A percentile compares a stretch with the other conserved stretches of the same genome.
phyloP scores from a whole-genome alignment of 2,329 filamentous ascomycete species.

The Didymella arachidicola region DNA sequence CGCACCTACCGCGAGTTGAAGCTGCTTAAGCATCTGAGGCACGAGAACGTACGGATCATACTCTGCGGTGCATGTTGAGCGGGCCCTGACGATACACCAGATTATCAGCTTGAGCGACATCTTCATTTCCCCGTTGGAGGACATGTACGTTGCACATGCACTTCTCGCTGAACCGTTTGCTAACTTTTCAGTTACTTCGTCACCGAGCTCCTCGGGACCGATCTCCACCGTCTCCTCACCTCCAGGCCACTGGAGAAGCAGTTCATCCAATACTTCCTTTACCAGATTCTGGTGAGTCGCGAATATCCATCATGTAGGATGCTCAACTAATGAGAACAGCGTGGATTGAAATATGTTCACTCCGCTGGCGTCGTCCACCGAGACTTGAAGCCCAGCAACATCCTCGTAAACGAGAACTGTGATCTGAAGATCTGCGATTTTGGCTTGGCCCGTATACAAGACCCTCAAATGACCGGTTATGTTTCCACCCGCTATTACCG shows the following conservation, averaged over 20 bases:
- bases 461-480: constrained; percentile 99
- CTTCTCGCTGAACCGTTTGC: constrained; percentile 10
- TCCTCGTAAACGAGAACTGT: constrained; percentile 99
- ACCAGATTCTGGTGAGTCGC: constrained; percentile 88
- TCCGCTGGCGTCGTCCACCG: constrained; percentile 97
- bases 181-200: constrained; percentile 81
- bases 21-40: constrained; percentile 92
- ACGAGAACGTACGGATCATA: constrained; percentile 80
- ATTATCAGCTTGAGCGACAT: constrained; percentile 99
- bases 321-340: constrained; percentile 61
- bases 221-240: constrained; percentile 92
- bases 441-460: constrained; percentile 94
- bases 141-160: constrained; percentile 73
- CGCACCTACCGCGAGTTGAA: constrained; percentile 97
- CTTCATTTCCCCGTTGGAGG: constrained; percentile 98
- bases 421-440: constrained; percentile 99
- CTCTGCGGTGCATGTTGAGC: not conserved
- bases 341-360: constrained; percentile 98
- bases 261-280: constrained; percentile 99
- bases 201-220: constrained; percentile 95
- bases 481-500: constrained; percentile 99
- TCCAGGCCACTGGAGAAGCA: constrained; percentile 97
- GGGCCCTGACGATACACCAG: constrained; percentile 52
- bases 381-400: constrained; percentile 98
- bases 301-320: constrained; percentile 65